Base-by-base conservation (phyloP, 2,329 filamentous ascomycete species). In the Lasiodiplodia gonubiensis region DNA sequence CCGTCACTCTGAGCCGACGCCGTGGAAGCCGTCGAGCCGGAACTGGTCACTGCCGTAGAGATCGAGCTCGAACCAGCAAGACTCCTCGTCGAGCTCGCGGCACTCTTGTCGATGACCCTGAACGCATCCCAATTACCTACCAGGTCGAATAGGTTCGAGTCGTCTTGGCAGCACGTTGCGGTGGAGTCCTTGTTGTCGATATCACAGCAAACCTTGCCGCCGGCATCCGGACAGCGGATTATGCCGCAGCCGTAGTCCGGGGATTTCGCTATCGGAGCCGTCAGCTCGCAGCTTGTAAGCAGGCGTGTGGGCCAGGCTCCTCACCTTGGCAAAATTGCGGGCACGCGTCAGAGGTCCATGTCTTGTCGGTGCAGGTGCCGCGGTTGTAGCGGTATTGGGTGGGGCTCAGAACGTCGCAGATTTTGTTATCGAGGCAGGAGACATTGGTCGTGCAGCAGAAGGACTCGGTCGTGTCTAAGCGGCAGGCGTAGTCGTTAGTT, bases 351-450 rank as follows among this genome's bases (percentile, higher is more conserved):
- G 64, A 60, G 12, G 52, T 51, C 64, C 53, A 66, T 3, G 64
- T 66, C 64, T 66, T 66, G n/a, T 60, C 64, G 3, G 53, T 66
- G 14, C 64, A 66, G 27, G 64, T 66, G 4, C 53, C 64, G n/a
- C 53, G 64, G 21, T 66, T 66, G 64, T 27, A 66, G 5, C 39
- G 25, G 33, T 66, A 66, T n/a, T 60, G 37, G 21, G 53, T 57
- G 10, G 54, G 53, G 16, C 35, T 23, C 11, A 59, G 33, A 14
- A 48, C 39, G 14, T 51, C 53, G 64, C 53, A 66, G n/a, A 66
- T 52, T 23, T 66, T 66, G 53, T 66, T 66, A 30, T 66, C 42
- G 18, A 66, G 42, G 42, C 64, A 66, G 16, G 10, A 60, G 52
- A 66, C 64, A 16, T 39, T 39, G 14, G 53, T 42, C 10, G 64